Evolutionary conservation across 495 filamentous ascomycete species (phyloP), one percentile per base, ranked within the genome.

Genomic region (Talaromyces adpressus): DNA sequence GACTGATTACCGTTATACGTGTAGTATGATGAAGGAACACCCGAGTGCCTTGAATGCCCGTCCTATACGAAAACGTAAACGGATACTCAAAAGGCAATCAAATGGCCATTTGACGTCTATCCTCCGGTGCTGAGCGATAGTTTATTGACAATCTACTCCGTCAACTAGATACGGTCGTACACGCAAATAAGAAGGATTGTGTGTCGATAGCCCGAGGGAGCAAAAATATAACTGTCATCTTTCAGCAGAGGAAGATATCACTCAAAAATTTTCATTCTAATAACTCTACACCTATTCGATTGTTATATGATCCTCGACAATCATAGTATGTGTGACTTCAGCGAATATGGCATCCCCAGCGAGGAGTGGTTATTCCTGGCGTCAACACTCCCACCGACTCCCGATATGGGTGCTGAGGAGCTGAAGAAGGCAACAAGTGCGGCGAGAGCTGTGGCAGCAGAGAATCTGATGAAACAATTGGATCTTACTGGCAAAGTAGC

Each of bases 301-400:
- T 16, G 41, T 18, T 11, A 4, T 45, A 45, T 16, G 12, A n/a
- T 45, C 12, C n/a, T 45, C 11, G 14, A 45, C 14, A 45, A 18
- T 18, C 16, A 36, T 4, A 11, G 41, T 0, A 80, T 79, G 73
- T 67, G 69, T 49, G 78, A 81, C 62, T 81, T 77, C 62, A 75
- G 75, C 16, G 58, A 69, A 65, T 79, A 76, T 57, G 70, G 67
- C 54, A 68, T 67, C 0, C 72, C 77, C 34, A 78, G 72, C 49
- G 71, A 67, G 6, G 78, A 36, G 79, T 81, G 78, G 78, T 20
- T 74, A 16, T 75, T 71, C 18, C 59, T 81, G 0, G 74, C 73
- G 60, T 61, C 71, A 7, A 70, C 66, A 8, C 67, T 79, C 18
- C 67, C 75, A 7, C 1, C 64, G 4, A 32, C 66, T 1, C 68